Evolutionary conservation across 2,329 filamentous ascomycete species (phyloP).

Genomic region (Rhinocladiella mackenziei): DNA sequence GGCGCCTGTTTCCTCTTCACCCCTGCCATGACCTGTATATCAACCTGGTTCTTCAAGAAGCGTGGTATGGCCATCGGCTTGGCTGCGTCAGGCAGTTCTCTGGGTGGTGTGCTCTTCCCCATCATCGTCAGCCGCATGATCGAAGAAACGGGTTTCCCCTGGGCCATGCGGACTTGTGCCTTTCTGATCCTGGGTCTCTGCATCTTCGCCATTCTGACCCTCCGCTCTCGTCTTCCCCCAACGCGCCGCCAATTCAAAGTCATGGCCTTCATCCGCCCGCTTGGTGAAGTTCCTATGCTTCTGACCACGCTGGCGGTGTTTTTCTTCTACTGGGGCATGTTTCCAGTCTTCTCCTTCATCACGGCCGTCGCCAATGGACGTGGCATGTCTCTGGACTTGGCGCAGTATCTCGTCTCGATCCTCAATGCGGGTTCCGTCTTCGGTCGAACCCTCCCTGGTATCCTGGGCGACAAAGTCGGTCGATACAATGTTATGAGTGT

Average conservation of each 20-base stretch:
- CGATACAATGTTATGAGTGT: conserved; percentile 53
- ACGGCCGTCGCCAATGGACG: conserved; percentile 24
- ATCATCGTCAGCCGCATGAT: conserved; percentile 59
- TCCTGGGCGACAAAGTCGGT: conserved; percentile 52
- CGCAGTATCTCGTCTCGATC: conserved; percentile 31
- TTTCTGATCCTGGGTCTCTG: conserved; percentile 60
- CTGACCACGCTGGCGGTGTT: conserved; percentile 27
- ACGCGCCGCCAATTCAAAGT: conserved; percentile 33
- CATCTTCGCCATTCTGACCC: conserved; percentile 50
- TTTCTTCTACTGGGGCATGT: conserved; percentile 34
- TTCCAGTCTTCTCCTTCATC: conserved; percentile 31
- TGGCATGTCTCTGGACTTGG: conserved; percentile 28
- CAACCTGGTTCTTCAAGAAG: conserved; percentile 52
- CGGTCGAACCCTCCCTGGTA: conserved; percentile 54
- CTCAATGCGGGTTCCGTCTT: conserved; percentile 42
- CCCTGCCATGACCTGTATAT: conserved; percentile 38
- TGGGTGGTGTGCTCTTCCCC: conserved; percentile 59
- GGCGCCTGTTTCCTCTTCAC: conserved; percentile 51
- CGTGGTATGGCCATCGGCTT: conserved; percentile 54
- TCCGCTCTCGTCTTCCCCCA: conserved; percentile 50
- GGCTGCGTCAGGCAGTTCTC: conserved; percentile 51
- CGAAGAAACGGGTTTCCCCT: conserved; percentile 50
- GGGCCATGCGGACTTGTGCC: conserved; percentile 55
- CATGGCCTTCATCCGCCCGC: conserved; percentile 33
- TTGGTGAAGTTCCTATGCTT: conserved; percentile 30